These are phyloP conservation scores for Hortiboletus campestris DNA, from an alignment of 768 basidiomycete genomes.

Conservation along the genomic window DNA sequence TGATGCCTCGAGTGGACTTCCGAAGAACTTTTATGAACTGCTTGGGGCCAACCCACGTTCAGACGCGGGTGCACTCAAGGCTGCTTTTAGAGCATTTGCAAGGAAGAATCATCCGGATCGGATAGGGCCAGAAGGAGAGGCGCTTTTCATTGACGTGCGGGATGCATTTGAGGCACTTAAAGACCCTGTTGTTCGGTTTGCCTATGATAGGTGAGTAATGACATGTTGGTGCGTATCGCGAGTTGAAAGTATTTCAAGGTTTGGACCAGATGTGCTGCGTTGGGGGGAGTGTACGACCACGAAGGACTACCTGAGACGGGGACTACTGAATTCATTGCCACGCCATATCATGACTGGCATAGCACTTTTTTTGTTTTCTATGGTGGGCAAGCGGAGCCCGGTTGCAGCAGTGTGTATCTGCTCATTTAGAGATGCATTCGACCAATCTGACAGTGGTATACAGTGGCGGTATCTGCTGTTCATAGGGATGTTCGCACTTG, in stretches of 20 bases:
- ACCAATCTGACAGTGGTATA: constrained; percentile 13
- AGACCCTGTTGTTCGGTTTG: constrained; percentile 75
- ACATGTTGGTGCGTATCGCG: not conserved
- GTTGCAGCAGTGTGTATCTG: constrained; percentile 60
- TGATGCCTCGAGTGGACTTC: constrained; percentile 52
- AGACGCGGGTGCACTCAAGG: constrained; percentile 65
- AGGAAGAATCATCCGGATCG: constrained; percentile 76
- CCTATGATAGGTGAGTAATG: constrained; percentile 73
- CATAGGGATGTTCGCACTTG: constrained; percentile 54
- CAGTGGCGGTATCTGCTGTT: constrained; percentile 85
- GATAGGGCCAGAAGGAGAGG: constrained; percentile 54
- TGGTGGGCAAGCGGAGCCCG: constrained; percentile 56
- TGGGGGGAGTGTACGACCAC: constrained; percentile 71
- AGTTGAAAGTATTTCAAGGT: constrained; percentile 41
- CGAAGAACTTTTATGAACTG: constrained; percentile 77
- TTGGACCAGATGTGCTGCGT: constrained; percentile 67
- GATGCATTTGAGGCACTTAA: constrained; percentile 78
- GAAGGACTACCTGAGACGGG: constrained; percentile 66
- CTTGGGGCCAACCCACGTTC: constrained; percentile 61
- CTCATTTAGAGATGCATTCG: constrained; percentile 4
- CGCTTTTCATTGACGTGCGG: constrained; percentile 65
- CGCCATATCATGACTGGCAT: constrained; percentile 66
- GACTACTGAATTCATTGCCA: constrained; percentile 57
- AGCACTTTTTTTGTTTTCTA: constrained; percentile 59
- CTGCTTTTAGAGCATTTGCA: constrained; percentile 74